phyloP scores from a whole-genome alignment of 352 stramenopile genomes.

The Thalassiosira livingstoniorum region DNA sequence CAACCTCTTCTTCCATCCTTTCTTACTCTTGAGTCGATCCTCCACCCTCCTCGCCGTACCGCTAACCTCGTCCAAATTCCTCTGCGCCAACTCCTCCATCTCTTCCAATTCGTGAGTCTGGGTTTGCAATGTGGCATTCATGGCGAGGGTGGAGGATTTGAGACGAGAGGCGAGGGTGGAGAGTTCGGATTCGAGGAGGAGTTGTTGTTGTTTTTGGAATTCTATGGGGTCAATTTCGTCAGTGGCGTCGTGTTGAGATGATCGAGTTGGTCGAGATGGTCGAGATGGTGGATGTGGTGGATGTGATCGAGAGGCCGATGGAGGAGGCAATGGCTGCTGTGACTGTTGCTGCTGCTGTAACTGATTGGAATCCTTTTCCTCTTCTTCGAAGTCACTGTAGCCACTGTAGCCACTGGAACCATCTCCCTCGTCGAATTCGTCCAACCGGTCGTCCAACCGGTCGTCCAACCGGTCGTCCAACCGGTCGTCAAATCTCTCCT shows the following conservation, averaged over 20 bases:
- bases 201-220: conserved; percentile 63
- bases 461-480: conserved; percentile 65
- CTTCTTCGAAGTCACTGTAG: conserved; percentile 56
- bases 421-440: conserved; percentile 60
- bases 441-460: conserved; percentile 61
- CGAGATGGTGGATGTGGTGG: conserved; percentile 8
- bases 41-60: conserved; percentile 45
- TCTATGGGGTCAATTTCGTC: conserved; percentile 36
- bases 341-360: too few relatives aligned
- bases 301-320: conserved; percentile 10
- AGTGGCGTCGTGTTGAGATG: neutral
- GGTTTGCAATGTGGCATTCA: conserved; percentile 55
- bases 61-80: conserved; percentile 48
- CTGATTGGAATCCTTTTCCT: conserved; percentile 47
- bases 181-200: conserved; percentile 56
- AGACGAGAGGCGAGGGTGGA: conserved; percentile 43
- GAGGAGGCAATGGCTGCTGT: conserved; percentile 40
- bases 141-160: conserved; percentile 59
- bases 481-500: conserved; percentile 20
- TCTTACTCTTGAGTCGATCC: conserved; percentile 41
- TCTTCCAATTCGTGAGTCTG: conserved; percentile 54
- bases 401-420: conserved; percentile 5
- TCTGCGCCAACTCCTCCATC: conserved; percentile 56
- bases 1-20: conserved; percentile 59
- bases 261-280: conserved; percentile 11